Evolutionary conservation across 192 early-diverging fungal genomes (phyloP), one percentile per base, ranked within the genome.

Genomic region (Dispira simplex): DNA sequence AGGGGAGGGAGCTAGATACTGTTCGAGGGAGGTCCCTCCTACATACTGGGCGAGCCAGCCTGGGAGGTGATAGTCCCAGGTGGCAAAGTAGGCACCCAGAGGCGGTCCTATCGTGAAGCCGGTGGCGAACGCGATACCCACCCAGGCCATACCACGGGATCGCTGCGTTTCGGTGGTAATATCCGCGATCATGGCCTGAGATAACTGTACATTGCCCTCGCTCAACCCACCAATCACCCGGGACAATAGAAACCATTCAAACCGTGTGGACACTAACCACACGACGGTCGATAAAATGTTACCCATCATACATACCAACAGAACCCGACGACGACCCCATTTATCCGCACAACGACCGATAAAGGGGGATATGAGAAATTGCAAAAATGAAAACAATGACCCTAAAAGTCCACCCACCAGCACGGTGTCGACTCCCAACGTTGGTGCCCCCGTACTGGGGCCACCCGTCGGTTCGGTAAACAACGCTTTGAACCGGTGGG

Each of bases 191-290:
- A 96, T 92, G 0, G 96, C 93, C 46, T 91, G 90, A 3, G 88
- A 90, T 48, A 99, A 82, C 74, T 99, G 96, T 16, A 99, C 92
- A 66, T 99, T 99, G 48, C 96, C 96, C 68, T 99, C 96, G 56
- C 89, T 93, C 62, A 99, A 75, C 12, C 96, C 96, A 5, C 88
- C 96, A 47, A 99, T 79, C 46, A 95, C 72, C 11, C 96, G 76
- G 8, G 92, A 87, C 8, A 83, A 66, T 28, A 99, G 79, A 69
- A 99, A 99, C 32, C 78, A 68, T 46, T 81, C 76, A 65, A 99
- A 99, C 14, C 88, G 80, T 46, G 77, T 70, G 0, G 91, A 82
- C 66, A 93, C 90, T 43, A 92, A 75, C 96, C 96, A 99, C n/a
- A 97, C 66, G 13, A 85, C 67, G 62, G 90, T 93, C 44, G 93